Base-by-base conservation (phyloP, 352 stramenopile genomes). In the Globisporangium lucens region DNA sequence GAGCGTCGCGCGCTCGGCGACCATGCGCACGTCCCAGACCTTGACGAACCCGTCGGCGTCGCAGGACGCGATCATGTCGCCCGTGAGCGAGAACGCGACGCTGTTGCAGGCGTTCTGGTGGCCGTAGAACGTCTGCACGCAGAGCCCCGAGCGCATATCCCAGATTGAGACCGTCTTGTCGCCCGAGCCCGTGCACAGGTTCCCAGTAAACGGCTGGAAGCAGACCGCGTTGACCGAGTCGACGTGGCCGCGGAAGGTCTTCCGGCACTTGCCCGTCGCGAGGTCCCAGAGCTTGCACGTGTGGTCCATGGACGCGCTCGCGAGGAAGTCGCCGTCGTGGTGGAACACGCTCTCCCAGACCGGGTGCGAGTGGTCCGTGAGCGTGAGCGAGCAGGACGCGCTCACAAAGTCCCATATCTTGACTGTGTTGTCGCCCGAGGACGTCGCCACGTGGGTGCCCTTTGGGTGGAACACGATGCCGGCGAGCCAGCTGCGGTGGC, bases 111-210 rank as follows among this genome's bases (percentile, higher is more conserved):
- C 91, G 66, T 98, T 98, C 59, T 95, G 90, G 75, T 98, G 95
- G 13, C 95, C 95, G 70, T 98, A 98, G 55, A 98, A 98, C 35
- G 94, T 98, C 82, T 98, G 87, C 36, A 96, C 89, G 52, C 90
- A 97, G 3, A 97, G 83, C 3, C 87, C 89, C 5, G 89, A 93
- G 38, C 95, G 97, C 65, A 98, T 80, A 65, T 98, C 95, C 95
- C 95, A 98, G 70, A 98, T 86, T 53, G 89, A 98, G 6, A 98
- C 78, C 12, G 95, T 98, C 75, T 98, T 98, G 80, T 98, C 95
- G 9, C 91, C 95, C 5, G 88, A 97, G 51, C 82, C 93, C 3
- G 93, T 98, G 80, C 90, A 98, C 24, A 98, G 75, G 79, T 98
- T 98, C 65, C 85, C 90, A 12, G 90, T 95, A 72, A 87, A 98